Evolutionary conservation across 2,329 filamentous ascomycete species (phyloP).

Genomic region (Aspergillus arachidicola): DNA sequence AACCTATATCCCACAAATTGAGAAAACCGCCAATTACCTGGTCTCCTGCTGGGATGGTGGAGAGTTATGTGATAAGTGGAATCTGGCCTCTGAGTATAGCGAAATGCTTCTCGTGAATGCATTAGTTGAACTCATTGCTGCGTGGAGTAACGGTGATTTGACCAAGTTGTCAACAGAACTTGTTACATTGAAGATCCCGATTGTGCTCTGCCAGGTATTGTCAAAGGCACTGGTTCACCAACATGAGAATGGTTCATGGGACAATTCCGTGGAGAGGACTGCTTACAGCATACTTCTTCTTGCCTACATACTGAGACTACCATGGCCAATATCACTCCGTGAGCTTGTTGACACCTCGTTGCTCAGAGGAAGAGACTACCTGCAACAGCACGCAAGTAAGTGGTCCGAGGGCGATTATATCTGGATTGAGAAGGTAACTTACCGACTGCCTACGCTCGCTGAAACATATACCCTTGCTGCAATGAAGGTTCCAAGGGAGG

Average conservation of each 20-base stretch:
- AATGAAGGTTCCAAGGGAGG: too few relatives aligned
- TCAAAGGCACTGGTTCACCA: too few relatives aligned
- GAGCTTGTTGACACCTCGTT: neutral
- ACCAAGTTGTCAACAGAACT: too few relatives aligned
- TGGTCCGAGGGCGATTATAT: too few relatives aligned
- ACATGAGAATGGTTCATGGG: conserved; percentile 2
- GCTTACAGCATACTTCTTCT: conserved; percentile 22
- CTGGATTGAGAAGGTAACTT: too few relatives aligned
- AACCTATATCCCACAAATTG: conserved; percentile 25
- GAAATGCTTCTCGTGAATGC: conserved; percentile 24
- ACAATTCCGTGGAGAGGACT: conserved; percentile 21
- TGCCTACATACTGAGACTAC: conserved; percentile 5
- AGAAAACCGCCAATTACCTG: conserved; percentile 19
- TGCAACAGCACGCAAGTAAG: neutral
- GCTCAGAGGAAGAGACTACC: neutral
- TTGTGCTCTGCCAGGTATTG: too few relatives aligned
- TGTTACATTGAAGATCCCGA: too few relatives aligned
- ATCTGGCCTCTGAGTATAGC: neutral
- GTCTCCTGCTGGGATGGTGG: too few relatives aligned
- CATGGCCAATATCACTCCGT: neutral
- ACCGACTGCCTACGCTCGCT: too few relatives aligned
- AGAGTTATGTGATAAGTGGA: conserved; percentile 20
- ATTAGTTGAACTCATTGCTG: conserved; percentile 11
- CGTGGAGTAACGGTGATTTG: neutral
- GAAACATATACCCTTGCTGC: too few relatives aligned